Evolutionary conservation across 2,329 filamentous ascomycete species (phyloP), one percentile per base, ranked within the genome.

Genomic region (Periconia sp.): DNA sequence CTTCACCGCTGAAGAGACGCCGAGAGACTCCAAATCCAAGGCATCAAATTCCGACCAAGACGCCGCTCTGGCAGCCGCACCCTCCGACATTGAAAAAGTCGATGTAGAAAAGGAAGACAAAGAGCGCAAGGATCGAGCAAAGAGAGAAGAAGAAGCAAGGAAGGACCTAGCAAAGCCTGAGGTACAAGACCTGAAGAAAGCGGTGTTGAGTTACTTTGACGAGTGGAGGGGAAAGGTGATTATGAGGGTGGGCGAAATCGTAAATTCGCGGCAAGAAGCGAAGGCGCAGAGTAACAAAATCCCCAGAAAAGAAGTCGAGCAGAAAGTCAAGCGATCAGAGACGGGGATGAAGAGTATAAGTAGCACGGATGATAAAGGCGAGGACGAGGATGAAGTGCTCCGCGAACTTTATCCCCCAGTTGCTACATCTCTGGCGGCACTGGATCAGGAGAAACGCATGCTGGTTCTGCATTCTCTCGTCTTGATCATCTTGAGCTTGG

Each of bases 151-250:
- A 57, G 68, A 70, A 50, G 65, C 69, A 8, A 64, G 78, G 63
- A 79, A 80, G 58, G 82, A 84, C 55, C 68, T 85, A 10, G 77
- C 76, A 17, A 74, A 74, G 2, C 75, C 76, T 2, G 77, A 79
- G 50, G 80, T 88, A 56, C 76, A 81, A 53, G 87, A 90, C 62
- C 74, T 92, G 63, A 92, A 86, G 76, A 85, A 83, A 57, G 86
- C 88, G 50, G 82, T 86, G 1, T 70, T 95, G 6, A 76, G 81
- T 7, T 86, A 88, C 68, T 96, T 93, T 68, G 85, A 89, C 53
- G 88, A 91, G 59, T 97, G 93, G 93, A 84, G 90, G 63, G 81
- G 85, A 6, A 79, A 80, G 13, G 83, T 96, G 10, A 77, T 90
- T 41, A 81, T 84, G 52, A 84, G 92, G 14, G 77, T 96, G 20